A percentile compares a stretch with the other conserved stretches of the same genome.
Conservation (phyloP, 495 filamentous ascomycete genomes). For the Hyaloscypha hepaticicola region DNA sequence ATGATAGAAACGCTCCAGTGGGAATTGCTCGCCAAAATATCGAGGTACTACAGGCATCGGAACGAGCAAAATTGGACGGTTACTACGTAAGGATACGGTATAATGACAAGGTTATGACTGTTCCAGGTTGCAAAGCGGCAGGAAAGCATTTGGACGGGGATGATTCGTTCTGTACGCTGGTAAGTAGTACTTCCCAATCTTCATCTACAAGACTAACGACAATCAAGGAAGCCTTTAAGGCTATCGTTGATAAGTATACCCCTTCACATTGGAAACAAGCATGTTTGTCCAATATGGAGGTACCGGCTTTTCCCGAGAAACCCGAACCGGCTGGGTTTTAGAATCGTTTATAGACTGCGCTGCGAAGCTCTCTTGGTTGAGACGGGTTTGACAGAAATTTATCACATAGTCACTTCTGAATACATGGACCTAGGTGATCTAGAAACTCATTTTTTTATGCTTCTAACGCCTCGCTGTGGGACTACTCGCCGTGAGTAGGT, state of each 20-base stretch:
- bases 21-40: slow-evolving; percentile 53
- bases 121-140: slow-evolving; percentile 74
- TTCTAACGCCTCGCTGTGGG: no score
- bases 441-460: no score
- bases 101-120: slow-evolving; percentile 76
- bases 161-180: slow-evolving; percentile 87
- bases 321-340: slow-evolving; percentile 57
- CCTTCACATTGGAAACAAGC: slow-evolving; percentile 75
- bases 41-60: slow-evolving; percentile 45
- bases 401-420: not conserved
- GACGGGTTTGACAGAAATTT: not conserved
- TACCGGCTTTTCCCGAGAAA: slow-evolving; percentile 50
- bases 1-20: slow-evolving; percentile 30
- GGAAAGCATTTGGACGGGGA: slow-evolving; percentile 89
- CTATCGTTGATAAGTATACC: slow-evolving; percentile 85
- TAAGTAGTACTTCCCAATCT: slow-evolving; percentile 38
- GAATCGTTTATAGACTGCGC: slow-evolving; percentile 11
- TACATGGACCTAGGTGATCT: not conserved
- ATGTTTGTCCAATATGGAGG: slow-evolving; percentile 65
- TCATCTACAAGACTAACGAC: not conserved
- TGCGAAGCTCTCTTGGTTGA: not conserved
- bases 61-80: slow-evolving; percentile 56
- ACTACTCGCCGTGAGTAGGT: not conserved
- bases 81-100: slow-evolving; percentile 96
- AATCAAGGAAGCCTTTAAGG: slow-evolving; percentile 78